Conservation (phyloP, 2,329 filamentous ascomycete genomes). For the Elsinoe australis region DNA sequence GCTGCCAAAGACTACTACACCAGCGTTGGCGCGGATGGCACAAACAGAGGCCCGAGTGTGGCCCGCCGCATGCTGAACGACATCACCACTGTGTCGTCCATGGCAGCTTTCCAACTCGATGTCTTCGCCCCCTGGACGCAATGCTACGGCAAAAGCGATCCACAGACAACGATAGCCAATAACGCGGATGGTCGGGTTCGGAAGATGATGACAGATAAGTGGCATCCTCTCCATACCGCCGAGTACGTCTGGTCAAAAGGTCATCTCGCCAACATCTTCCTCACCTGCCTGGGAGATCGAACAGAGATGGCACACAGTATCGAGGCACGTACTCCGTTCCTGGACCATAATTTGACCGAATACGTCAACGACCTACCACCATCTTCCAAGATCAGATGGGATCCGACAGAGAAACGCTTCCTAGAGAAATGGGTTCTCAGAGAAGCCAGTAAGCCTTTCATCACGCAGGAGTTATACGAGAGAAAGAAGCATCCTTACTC, state of each 20-base stretch:
- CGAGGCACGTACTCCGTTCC: constrained; percentile 36
- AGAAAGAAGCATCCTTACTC: constrained; percentile 44
- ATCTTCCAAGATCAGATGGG: constrained; percentile 32
- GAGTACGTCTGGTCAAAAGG: constrained; percentile 35
- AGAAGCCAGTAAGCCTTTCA: constrained; percentile 44
- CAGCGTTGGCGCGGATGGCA: constrained; percentile 26
- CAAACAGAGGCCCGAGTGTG: constrained; percentile 25
- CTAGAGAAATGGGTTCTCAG: constrained; percentile 45
- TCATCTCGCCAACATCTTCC: constrained; percentile 34
- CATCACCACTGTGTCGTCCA: constrained; percentile 32
- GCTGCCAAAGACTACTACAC: constrained; percentile 25
- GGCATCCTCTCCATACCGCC: constrained; percentile 38
- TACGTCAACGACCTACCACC: constrained; percentile 35
- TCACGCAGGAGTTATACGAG: constrained; percentile 46
- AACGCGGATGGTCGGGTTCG: constrained; percentile 28
- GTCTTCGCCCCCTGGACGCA: constrained; percentile 33
- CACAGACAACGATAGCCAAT: constrained; percentile 31
- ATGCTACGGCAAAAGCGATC: constrained; percentile 27
- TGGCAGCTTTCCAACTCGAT: constrained; percentile 31
- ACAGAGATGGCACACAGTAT: constrained; percentile 40
- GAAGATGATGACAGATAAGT: constrained; percentile 28
- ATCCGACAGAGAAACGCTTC: constrained; percentile 25
- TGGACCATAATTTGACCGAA: constrained; percentile 35
- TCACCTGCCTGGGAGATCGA: constrained; percentile 39
- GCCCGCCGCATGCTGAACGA: constrained; percentile 35